These are phyloP conservation scores for Periglandula ipomoeae DNA, from an alignment of 2,329 filamentous ascomycete species.

Conservation along the genomic window DNA sequence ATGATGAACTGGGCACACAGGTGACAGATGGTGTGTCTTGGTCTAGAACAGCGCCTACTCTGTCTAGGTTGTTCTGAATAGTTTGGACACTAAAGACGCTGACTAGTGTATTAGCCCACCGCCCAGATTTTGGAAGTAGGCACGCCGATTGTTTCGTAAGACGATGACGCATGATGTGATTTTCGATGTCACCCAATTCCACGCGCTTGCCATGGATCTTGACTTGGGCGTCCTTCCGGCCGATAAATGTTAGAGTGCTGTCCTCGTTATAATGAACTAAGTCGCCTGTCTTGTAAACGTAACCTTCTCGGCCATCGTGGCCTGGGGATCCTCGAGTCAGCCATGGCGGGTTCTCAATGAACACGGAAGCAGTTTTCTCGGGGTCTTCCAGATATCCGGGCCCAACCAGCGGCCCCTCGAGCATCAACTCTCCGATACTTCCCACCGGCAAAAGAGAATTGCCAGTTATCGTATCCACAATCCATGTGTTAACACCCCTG, in stretches of 20 bases:
- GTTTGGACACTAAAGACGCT: constrained; percentile 4
- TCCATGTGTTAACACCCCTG: constrained; percentile 8
- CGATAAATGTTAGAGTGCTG: constrained; percentile 29
- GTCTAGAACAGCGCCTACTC: not conserved
- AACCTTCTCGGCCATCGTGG: constrained; percentile 4
- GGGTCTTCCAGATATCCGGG: constrained; percentile 11
- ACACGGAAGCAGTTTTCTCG: constrained; percentile 8
- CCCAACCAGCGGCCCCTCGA: constrained; percentile 11
- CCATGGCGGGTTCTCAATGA: constrained; percentile 24
- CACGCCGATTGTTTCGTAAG: constrained; percentile 2
- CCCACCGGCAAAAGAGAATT: constrained; percentile 8
- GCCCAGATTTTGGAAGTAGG: not conserved
- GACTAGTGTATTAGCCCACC: constrained; percentile 7
- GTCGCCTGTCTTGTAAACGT: constrained; percentile 27
- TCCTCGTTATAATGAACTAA: constrained; percentile 22
- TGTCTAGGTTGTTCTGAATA: not conserved
- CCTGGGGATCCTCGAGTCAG: constrained; percentile 14
- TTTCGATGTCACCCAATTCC: constrained; percentile 10
- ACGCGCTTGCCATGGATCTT: constrained; percentile 45
- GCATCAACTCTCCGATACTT: constrained; percentile 9
- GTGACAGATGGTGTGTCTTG: not conserved
- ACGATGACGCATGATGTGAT: constrained; percentile 7
- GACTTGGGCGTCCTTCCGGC: constrained; percentile 43
- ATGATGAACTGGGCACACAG: not conserved
- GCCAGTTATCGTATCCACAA: constrained; percentile 6